A percentile compares a stretch with the other conserved stretches of the same genome.
These are phyloP conservation scores for Exophiala bonariae DNA, from an alignment of 2,329 filamentous ascomycete species.

Conservation along the genomic window DNA sequence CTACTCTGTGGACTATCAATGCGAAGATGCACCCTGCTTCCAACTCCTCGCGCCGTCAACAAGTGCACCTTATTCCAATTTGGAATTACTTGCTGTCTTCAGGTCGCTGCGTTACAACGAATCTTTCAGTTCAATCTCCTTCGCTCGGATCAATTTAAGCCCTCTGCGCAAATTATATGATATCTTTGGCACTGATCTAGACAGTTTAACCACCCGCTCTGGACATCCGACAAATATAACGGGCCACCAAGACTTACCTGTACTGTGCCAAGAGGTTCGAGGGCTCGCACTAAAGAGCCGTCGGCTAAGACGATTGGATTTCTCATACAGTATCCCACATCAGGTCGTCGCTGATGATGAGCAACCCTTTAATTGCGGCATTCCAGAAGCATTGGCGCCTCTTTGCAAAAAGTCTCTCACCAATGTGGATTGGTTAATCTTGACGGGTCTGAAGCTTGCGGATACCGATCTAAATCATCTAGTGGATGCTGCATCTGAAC, in stretches of 20 bases:
- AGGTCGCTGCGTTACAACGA: slow-evolving; percentile 70
- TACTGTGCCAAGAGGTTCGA: slow-evolving; percentile 68
- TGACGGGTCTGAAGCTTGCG: slow-evolving; percentile 69
- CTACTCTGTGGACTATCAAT: slow-evolving; percentile 61
- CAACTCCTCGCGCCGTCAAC: slow-evolving; percentile 60
- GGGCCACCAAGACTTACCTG: slow-evolving; percentile 55
- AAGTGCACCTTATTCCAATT: slow-evolving; percentile 53
- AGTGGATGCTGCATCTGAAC: slow-evolving; percentile 67
- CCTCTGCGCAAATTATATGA: slow-evolving; percentile 63
- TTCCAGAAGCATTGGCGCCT: slow-evolving; percentile 68
- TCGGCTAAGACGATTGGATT: slow-evolving; percentile 63
- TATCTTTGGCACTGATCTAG: slow-evolving; percentile 60
- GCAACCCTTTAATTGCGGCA: slow-evolving; percentile 63
- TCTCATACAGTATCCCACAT: slow-evolving; percentile 51
- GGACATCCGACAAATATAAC: slow-evolving; percentile 54
- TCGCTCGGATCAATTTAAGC: slow-evolving; percentile 65
- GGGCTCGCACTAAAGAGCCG: slow-evolving; percentile 67
- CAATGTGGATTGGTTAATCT: slow-evolving; percentile 68
- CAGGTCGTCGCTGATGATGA: slow-evolving; percentile 29
- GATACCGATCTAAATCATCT: slow-evolving; percentile 68
- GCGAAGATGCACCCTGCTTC: slow-evolving; percentile 68
- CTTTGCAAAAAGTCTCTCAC: slow-evolving; percentile 67
- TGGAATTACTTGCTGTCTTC: slow-evolving; percentile 70
- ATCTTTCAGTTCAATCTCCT: slow-evolving; percentile 66
- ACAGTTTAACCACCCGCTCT: slow-evolving; percentile 62